Evolutionary conservation across 2,329 filamentous ascomycete species (phyloP).

Genomic region (Xylariaceae sp.): DNA sequence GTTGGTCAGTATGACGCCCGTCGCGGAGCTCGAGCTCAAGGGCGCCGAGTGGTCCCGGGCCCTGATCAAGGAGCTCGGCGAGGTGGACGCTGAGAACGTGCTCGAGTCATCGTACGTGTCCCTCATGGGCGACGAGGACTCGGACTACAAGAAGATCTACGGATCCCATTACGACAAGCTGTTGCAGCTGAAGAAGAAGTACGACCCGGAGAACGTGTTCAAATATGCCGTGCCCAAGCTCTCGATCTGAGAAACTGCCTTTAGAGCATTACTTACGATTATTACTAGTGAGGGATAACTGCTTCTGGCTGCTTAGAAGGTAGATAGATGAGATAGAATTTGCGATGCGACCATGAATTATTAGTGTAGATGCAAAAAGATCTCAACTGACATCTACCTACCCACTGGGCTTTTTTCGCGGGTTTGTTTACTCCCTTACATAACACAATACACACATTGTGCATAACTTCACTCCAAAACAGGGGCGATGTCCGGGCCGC

Average conservation of each 20-base stretch:
- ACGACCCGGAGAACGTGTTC: conserved; percentile 34
- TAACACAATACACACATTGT: too few species aligned
- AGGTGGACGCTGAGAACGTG: conserved; percentile 24
- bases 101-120: conserved; percentile 30
- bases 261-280: background rate
- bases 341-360: too few species aligned
- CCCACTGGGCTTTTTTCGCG: too few species aligned
- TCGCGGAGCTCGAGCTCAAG: conserved; percentile 20
- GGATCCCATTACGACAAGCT: conserved; percentile 24
- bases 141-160: conserved; percentile 28
- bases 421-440: too few species aligned
- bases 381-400: too few species aligned
- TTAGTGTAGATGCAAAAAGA: too few species aligned
- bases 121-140: conserved; percentile 23
- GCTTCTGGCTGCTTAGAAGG: too few species aligned
- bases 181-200: conserved; percentile 29
- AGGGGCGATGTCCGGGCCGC: too few species aligned
- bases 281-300: too few species aligned
- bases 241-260: conserved; percentile 1
- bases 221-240: conserved; percentile 20
- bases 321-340: too few species aligned
- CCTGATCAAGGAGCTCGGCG: conserved; percentile 16
- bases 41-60: conserved; percentile 22
- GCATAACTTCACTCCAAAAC: too few species aligned
- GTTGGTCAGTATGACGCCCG: conserved; percentile 25